Conservation (phyloP, 225 moss, liverwort and hornwort species). For the Bryum argenteum region DNA sequence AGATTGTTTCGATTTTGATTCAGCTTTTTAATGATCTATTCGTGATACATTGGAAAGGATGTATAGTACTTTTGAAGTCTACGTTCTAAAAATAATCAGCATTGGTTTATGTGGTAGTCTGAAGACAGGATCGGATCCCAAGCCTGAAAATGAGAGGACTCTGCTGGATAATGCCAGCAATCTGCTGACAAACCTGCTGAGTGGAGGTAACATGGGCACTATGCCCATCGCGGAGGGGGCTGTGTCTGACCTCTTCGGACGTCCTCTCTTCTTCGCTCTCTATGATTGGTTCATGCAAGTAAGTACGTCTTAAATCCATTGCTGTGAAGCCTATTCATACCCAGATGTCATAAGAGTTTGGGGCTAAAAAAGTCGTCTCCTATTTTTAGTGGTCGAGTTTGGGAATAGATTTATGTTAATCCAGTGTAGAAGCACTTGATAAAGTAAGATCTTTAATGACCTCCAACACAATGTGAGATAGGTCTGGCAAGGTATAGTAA, state of each 20-base stretch:
- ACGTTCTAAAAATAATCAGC: background rate
- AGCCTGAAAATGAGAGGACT: slow-evolving; percentile 56
- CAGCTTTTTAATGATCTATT: background rate
- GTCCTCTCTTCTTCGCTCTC: slow-evolving; percentile 89
- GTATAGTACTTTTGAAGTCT: background rate
- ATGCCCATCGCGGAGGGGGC: slow-evolving; percentile 93
- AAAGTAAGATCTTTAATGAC: background rate
- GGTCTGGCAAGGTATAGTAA: no score
- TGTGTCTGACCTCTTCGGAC: slow-evolving; percentile 76
- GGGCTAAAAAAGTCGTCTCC: no score
- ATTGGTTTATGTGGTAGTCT: slow-evolving; percentile 47
- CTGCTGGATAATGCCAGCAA: slow-evolving; percentile 93
- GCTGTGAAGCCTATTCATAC: background rate
- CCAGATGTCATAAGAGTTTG: background rate
- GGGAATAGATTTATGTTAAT: background rate
- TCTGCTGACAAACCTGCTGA: slow-evolving; percentile 85
- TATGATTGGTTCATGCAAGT: slow-evolving; percentile 98
- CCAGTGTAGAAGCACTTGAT: background rate
- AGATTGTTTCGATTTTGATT: background rate
- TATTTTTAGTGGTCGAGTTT: background rate
- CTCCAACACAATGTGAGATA: no score
- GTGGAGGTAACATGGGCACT: slow-evolving; percentile 75
- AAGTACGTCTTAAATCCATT: slow-evolving; percentile 18
- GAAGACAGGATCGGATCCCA: slow-evolving; percentile 55
- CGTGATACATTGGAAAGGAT: background rate